Base-by-base conservation (phyloP, 306 rosid genomes). In the Ceratonia siliqua region DNA sequence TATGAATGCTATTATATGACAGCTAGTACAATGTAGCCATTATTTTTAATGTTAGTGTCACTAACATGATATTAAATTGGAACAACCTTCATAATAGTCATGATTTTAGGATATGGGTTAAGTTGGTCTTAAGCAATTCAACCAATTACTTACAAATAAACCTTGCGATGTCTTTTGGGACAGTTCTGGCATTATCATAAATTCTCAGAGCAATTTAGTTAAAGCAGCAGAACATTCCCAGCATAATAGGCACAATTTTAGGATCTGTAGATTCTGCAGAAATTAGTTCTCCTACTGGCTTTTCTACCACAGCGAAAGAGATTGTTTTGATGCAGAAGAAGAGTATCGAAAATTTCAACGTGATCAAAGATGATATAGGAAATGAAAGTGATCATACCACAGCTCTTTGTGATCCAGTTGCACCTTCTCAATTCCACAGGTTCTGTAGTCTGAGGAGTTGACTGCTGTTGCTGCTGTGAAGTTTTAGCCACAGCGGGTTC, bases 331-430 rank as follows among this genome's bases (percentile, higher is more conserved):
- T 39, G 21, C 28, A 20, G 24, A 20, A 25, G 28, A 39, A 55
- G 63, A 54, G 4, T 57, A 59, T 1, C 8, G 18, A 32, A 71
- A 0, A 0, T 33, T 39, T 9, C 12, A 25, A 38, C 27, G 42
- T 15, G 0, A 58, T 75, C 11, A 79, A 48, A 7, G 52, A 20
- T 2, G 17, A 15, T 14, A 61, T 18, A 17, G 17, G 18, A 59
- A 74, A 62, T 54, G 21, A 67, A 67, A 53, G 33, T 38, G 32
- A 45, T 6, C 80, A 76, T 85, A 90, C 98, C 98, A 75, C 98
- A 84, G 21, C 68, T 93, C 62, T 85, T 84, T 45, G 95, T 90
- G 72, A 93, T 87, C 98, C 98, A 93, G 28, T 93, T 90, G 83
- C 97, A 93, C 81, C 98, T 86, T 80, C 33, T 90, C 68, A 89